Conservation (phyloP, 768 basidiomycete species). For the Tubosaeta brunneosetosa region DNA sequence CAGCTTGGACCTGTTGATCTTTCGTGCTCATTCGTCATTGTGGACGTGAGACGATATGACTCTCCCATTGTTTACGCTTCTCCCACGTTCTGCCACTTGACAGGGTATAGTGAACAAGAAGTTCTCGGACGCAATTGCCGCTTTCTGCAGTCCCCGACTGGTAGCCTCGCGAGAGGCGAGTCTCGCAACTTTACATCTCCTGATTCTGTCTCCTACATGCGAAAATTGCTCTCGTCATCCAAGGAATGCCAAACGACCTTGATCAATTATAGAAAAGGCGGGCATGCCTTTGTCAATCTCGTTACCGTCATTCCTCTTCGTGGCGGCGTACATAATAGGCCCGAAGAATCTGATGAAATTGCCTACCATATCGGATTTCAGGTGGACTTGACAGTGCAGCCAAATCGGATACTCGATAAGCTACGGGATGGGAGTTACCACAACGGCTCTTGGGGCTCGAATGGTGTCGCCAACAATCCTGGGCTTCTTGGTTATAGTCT, state of each 20-base stretch:
- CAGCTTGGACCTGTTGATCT: slow-evolving; percentile 88
- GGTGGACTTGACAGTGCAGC: slow-evolving; percentile 86
- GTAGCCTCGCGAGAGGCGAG: slow-evolving; percentile 47
- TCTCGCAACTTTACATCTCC: slow-evolving; percentile 58
- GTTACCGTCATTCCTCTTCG: slow-evolving; percentile 85
- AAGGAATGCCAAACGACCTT: slow-evolving; percentile 89
- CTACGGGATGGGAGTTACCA: slow-evolving; percentile 70
- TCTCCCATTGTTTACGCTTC: slow-evolving; percentile 88
- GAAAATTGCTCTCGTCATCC: slow-evolving; percentile 58
- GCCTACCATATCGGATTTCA: slow-evolving; percentile 94
- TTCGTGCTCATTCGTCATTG: slow-evolving; percentile 88
- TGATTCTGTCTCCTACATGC: slow-evolving; percentile 61
- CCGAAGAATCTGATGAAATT: slow-evolving; percentile 62
- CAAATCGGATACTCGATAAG: slow-evolving; percentile 75
- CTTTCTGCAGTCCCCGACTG: slow-evolving; percentile 79
- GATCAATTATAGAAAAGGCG: slow-evolving; percentile 85
- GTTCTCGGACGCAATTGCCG: slow-evolving; percentile 89
- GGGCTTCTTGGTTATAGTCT: slow-evolving; percentile 1
- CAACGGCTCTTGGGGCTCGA: slow-evolving; percentile 34
- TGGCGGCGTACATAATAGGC: slow-evolving; percentile 47
- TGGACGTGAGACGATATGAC: slow-evolving; percentile 78
- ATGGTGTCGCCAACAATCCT: background rate
- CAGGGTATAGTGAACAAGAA: slow-evolving; percentile 70
- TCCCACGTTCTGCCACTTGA: slow-evolving; percentile 73
- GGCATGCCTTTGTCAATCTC: slow-evolving; percentile 85